These are phyloP conservation scores for Tetracladium maxilliforme DNA, from an alignment of 2,329 filamentous ascomycete species.

Conservation along the genomic window DNA sequence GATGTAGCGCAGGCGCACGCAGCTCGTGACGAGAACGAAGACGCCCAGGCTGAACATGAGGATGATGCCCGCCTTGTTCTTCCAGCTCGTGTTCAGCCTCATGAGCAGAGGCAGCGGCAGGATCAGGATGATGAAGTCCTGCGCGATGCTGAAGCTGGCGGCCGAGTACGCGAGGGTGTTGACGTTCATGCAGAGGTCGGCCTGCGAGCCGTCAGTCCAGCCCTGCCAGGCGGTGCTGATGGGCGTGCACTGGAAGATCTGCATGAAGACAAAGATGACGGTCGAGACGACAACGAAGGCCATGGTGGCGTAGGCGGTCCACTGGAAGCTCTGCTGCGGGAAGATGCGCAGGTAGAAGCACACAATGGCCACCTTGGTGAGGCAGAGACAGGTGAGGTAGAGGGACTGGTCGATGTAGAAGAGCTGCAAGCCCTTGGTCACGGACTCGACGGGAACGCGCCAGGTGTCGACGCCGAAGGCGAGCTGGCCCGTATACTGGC, in stretches of 20 bases:
- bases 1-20: slow-evolving; percentile 1
- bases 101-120: slow-evolving; percentile 38
- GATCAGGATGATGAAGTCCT: slow-evolving; percentile 37
- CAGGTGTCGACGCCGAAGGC: too few relatives aligned
- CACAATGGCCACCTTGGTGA: slow-evolving; percentile 32
- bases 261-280: slow-evolving; percentile 30
- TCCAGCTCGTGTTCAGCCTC: slow-evolving; percentile 35
- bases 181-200: too few relatives aligned
- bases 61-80: slow-evolving; percentile 34
- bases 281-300: slow-evolving; percentile 26
- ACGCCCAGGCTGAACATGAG: slow-evolving; percentile 37
- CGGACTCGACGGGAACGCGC: too few relatives aligned
- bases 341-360: slow-evolving; percentile 38
- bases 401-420: slow-evolving; percentile 32
- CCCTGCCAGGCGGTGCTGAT: slow-evolving; percentile 36
- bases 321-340: slow-evolving; percentile 24
- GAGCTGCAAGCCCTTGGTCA: too few relatives aligned
- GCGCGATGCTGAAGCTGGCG: slow-evolving; percentile 26
- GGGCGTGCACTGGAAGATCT: slow-evolving; percentile 36
- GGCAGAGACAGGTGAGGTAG: slow-evolving; percentile 12
- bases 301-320: slow-evolving; percentile 29
- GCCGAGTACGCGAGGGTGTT: too few relatives aligned
- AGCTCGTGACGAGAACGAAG: slow-evolving; percentile 10
- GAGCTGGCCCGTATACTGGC: too few relatives aligned
- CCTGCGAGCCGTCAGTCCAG: too few relatives aligned